These are phyloP conservation scores for Gossypium herbaceum DNA, from an alignment of 345 rosid genomes.

Conservation along the genomic window DNA sequence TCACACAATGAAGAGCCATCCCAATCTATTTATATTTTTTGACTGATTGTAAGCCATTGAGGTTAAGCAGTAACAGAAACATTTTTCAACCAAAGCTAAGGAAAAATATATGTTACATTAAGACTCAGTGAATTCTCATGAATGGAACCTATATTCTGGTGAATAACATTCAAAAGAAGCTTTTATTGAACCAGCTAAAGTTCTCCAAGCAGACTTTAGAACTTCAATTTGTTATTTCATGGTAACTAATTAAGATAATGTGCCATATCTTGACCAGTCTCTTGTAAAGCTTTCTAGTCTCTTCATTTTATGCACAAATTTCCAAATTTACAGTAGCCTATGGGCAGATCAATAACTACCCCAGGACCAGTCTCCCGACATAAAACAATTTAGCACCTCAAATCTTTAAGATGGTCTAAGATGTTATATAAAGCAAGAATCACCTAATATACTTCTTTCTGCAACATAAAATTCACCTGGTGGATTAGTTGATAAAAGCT, in stretches of 20 bases:
- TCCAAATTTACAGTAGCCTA: conserved; percentile 8
- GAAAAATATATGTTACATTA: background rate
- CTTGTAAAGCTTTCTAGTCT: background rate
- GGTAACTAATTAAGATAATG: background rate
- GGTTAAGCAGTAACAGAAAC: conserved; percentile 2
- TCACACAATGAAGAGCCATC: no score
- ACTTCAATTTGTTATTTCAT: background rate
- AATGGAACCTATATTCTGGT: background rate
- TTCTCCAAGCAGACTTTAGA: background rate
- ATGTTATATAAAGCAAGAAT: background rate
- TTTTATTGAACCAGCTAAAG: background rate
- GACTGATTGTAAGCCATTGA: background rate
- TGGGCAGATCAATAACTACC: background rate
- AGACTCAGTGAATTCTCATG: background rate
- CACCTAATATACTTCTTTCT: background rate
- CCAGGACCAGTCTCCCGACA: background rate
- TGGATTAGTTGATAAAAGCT: conserved; percentile 99
- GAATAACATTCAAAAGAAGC: conserved; percentile 5
- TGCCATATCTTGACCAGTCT: background rate
- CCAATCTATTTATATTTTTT: no score
- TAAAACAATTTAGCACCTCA: background rate
- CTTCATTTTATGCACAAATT: background rate
- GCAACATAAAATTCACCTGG: conserved; percentile 49
- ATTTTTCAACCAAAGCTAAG: background rate
- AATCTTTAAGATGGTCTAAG: background rate